Evolutionary conservation across 2,329 filamentous ascomycete genomes (phyloP).

Genomic region (Colletotrichum sp.): DNA sequence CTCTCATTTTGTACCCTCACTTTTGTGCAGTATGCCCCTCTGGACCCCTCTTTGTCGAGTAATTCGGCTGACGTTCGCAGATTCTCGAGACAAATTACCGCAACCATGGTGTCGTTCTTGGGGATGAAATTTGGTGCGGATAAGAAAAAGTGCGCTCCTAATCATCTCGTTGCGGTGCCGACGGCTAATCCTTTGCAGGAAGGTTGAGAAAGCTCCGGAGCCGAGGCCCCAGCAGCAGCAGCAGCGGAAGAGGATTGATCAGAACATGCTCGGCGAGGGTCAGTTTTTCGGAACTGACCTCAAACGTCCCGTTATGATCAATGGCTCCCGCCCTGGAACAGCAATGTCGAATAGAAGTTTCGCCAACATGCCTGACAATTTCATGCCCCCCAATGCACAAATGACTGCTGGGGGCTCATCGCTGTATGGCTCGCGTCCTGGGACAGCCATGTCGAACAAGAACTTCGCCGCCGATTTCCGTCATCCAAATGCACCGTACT

Average conservation of each 20-base stretch:
- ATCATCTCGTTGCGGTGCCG: neutral
- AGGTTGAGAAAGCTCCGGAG: conserved; percentile 25
- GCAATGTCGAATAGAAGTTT: conserved; percentile 18
- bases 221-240: conserved; percentile 21
- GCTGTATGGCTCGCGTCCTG: conserved; percentile 50
- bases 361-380: conserved; percentile 1
- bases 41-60: neutral
- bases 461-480: conserved; percentile 22
- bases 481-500: conserved; percentile 33
- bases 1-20: neutral
- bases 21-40: conserved; percentile 17
- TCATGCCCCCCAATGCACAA: conserved; percentile 29
- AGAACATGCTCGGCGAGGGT: conserved; percentile 35
- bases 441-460: conserved; percentile 41
- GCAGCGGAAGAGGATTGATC: conserved; percentile 35
- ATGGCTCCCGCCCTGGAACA: conserved; percentile 26
- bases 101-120: conserved; percentile 63
- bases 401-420: conserved; percentile 43
- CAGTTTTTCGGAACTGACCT: conserved; percentile 41
- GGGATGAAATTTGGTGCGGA: conserved; percentile 61
- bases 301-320: conserved; percentile 35
- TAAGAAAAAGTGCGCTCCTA: conserved; percentile 53
- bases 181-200: conserved; percentile 12
- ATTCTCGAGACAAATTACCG: conserved; percentile 5
- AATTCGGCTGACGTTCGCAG: neutral